These are phyloP conservation scores for Leptosphaerulina australis DNA, from an alignment of 2,329 filamentous ascomycete genomes.

Conservation along the genomic window DNA sequence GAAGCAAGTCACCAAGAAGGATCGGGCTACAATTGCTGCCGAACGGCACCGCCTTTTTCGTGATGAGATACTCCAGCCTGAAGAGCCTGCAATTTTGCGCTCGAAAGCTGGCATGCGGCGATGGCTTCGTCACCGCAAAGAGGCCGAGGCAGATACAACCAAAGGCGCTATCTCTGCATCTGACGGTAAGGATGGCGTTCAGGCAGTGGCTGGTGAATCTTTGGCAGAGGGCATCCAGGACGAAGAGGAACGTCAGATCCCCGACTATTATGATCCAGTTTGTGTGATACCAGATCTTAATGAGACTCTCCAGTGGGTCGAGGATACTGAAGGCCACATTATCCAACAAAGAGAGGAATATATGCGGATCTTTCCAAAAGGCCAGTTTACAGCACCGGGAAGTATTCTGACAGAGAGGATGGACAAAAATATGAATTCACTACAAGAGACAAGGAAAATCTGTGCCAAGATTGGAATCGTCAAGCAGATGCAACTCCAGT, in stretches of 20 bases:
- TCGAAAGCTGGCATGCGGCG: constrained; percentile 88
- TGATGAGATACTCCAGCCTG: constrained; percentile 79
- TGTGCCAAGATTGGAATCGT: constrained; percentile 97
- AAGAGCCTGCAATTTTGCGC: constrained; percentile 85
- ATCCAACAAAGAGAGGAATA: constrained; percentile 88
- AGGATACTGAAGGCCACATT: constrained; percentile 86
- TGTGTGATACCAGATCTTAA: constrained; percentile 85
- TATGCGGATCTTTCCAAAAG: constrained; percentile 75
- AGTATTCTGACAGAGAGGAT: constrained; percentile 79
- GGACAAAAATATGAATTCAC: constrained; percentile 88
- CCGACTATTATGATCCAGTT: constrained; percentile 92
- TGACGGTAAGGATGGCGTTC: constrained; percentile 55
- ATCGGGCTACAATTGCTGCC: constrained; percentile 83
- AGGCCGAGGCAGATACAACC: constrained; percentile 55
- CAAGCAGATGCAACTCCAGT: constrained; percentile 99
- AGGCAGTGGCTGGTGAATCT: constrained; percentile 68
- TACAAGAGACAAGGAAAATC: constrained; percentile 95
- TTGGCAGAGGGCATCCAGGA: constrained; percentile 93
- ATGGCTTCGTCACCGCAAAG: constrained; percentile 79
- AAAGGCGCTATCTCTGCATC: constrained; percentile 58
- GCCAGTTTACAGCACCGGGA: constrained; percentile 75
- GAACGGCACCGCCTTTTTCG: constrained; percentile 87
- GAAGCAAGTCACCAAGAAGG: constrained; percentile 99
- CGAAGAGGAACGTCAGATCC: constrained; percentile 77
- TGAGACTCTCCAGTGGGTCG: constrained; percentile 80